Conservation (phyloP, 164 flowering plant genomes). For the Cinnamomum chago region DNA sequence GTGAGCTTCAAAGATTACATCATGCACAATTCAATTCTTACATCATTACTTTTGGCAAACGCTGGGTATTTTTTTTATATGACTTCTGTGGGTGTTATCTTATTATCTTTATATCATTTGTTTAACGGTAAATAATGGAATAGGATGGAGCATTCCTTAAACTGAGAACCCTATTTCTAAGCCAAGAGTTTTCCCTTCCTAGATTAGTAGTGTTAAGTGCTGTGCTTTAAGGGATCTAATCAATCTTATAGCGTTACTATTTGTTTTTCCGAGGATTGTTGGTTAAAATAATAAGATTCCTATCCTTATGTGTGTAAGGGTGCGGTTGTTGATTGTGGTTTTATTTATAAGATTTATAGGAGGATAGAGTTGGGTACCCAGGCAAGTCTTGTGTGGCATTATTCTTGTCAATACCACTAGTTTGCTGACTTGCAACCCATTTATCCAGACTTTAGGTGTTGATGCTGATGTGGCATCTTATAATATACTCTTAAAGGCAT, state of each 20-base stretch:
- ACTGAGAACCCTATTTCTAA: not conserved
- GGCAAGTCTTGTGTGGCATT: too few species aligned
- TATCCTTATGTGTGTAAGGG: not conserved
- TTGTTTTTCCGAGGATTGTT: not conserved
- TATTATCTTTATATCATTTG: not conserved
- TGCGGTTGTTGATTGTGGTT: not conserved
- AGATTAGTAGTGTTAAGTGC: not conserved
- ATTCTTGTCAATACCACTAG: not conserved
- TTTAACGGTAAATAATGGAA: not conserved
- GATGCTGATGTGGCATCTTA: conserved; percentile 66
- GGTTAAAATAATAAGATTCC: not conserved
- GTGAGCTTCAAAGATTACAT: not conserved
- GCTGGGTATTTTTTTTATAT: not conserved
- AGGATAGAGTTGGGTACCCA: too few species aligned
- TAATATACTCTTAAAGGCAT: conserved; percentile 82
- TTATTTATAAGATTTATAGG: too few species aligned
- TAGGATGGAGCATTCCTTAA: not conserved
- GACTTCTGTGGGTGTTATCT: not conserved
- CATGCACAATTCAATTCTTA: not conserved
- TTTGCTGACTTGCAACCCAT: conserved; percentile 1
- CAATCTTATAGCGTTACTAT: not conserved
- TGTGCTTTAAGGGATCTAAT: not conserved
- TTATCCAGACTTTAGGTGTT: conserved; percentile 57
- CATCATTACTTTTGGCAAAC: not conserved
- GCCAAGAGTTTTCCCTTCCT: not conserved